phyloP scores from a whole-genome alignment of 441 rosid species.

The Jatropha multifida region DNA sequence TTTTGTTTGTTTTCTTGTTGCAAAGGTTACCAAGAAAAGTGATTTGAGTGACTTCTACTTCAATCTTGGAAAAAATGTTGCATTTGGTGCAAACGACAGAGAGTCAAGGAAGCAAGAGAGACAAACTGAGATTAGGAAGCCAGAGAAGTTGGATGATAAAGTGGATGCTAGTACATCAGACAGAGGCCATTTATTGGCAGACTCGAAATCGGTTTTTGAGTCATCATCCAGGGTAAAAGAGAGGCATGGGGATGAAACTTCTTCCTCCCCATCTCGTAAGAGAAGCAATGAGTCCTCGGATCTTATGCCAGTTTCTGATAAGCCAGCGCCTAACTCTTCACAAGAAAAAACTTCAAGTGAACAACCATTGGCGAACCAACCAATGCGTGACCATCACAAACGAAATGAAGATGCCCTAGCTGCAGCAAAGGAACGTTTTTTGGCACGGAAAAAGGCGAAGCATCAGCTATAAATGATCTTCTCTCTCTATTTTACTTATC shows the following conservation, averaged over 20 bases:
- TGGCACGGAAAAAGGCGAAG: constrained; percentile 73
- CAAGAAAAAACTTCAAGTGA: constrained; percentile 32
- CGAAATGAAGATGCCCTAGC: constrained; percentile 58
- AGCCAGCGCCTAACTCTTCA: constrained; percentile 24
- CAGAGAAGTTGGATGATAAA: constrained; percentile 25
- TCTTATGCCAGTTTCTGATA: constrained; percentile 27
- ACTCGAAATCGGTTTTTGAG: constrained; percentile 23
- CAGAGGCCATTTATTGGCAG: constrained; percentile 23
- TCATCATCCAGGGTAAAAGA: constrained; percentile 30
- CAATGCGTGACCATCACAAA: constrained; percentile 53
- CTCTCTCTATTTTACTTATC: not conserved
- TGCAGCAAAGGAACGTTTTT: constrained; percentile 74
- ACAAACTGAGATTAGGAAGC: constrained; percentile 38
- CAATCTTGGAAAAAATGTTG: constrained; percentile 79
- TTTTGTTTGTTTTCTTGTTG: constrained; percentile 6
- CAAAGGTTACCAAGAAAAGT: constrained; percentile 84
- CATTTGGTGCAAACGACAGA: constrained; percentile 57
- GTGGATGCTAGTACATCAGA: constrained; percentile 22
- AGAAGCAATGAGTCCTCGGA: constrained; percentile 35
- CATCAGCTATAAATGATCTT: constrained; percentile 15
- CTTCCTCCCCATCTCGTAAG: constrained; percentile 22
- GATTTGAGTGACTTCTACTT: constrained; percentile 85
- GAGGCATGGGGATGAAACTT: constrained; percentile 26
- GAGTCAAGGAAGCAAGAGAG: constrained; percentile 47
- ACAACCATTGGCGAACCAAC: constrained; percentile 37